Base-by-base conservation (phyloP, 805 yeast species). In the Wickerhamomyces rabaulensis region DNA sequence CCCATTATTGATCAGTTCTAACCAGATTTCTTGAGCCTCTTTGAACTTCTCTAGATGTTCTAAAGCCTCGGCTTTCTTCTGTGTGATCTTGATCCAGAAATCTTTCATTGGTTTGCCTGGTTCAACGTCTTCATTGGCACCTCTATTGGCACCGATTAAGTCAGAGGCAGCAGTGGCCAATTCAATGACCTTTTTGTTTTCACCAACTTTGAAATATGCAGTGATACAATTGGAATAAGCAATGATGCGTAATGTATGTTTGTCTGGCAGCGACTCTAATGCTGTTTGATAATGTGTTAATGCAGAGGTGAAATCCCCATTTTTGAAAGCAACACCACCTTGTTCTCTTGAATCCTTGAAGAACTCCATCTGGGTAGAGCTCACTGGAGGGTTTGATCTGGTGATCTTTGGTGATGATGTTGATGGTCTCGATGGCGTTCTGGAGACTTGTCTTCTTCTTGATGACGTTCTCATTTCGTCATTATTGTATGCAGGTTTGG, bases 241-340 rank as follows among this genome's bases (percentile, higher is more conserved):
- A 19, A 91, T 70, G 3, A 91, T 75, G 16, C 84, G 73, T 35
- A 82, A 70, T 26, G 82, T 74, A 62, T 92, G 96, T 9, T 69
- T 68, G 1, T 59, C 53, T 0, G 96, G 95, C 2, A 90, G 67
- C 3, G 79, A 62, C 25, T 70, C 66, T n/a, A 79, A 63, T 1
- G 84, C 74, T 37, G 75, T 68, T 27, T 78, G 71, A 60, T 87
- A 94, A 45, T 73, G 71, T 25, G 68, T 74, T 13, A 79, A 68
- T 0, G 99, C 91, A 5, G 68, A 60, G 4, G 80, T 63, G 61
- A 84, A 94, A 62, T 94, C 92, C 17, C 99, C 99, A n/a, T 79
- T 75, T 46, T 79, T 78, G 68, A 82, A 94, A 1, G 80, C 73
- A 16, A 73, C 73, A 7, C 79, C 68, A 6, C 90, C 99, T 22